Evolutionary conservation across 1,139 yeast genomes (phyloP).

Genomic region (Taphrina deformans): DNA sequence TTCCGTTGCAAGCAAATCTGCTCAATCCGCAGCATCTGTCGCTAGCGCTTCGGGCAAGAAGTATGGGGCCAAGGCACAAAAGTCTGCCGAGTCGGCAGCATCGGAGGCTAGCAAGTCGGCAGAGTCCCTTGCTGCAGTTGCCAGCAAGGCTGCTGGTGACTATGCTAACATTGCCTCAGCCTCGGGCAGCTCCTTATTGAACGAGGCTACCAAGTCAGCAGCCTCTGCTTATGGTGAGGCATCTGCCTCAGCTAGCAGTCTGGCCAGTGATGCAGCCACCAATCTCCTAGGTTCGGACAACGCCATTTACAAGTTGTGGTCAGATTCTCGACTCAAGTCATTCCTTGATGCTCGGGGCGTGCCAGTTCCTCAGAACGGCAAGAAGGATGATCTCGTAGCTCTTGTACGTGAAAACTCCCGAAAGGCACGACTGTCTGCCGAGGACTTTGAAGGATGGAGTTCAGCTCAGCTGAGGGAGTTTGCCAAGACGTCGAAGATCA

Average conservation of each 20-base stretch:
- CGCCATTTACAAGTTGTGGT: conserved; percentile 43
- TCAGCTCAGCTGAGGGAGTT: conserved; percentile 51
- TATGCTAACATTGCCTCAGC: not conserved
- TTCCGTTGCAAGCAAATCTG: conserved; percentile 22
- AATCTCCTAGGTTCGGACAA: conserved; percentile 34
- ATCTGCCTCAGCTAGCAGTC: conserved; percentile 33
- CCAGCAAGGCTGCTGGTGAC: conserved; percentile 21
- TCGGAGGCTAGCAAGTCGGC: conserved; percentile 20
- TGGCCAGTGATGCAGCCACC: conserved; percentile 34
- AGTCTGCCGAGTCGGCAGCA: conserved; percentile 25
- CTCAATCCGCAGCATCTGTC: conserved; percentile 14
- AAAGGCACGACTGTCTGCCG: conserved; percentile 47
- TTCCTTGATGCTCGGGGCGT: conserved; percentile 58
- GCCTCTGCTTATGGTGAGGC: conserved; percentile 35
- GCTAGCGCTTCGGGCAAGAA: conserved; percentile 20
- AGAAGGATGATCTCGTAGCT: conserved; percentile 53
- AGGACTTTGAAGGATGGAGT: conserved; percentile 50
- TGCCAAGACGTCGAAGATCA: conserved; percentile 49
- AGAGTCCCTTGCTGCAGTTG: conserved; percentile 11
- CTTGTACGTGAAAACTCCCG: conserved; percentile 52
- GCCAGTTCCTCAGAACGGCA: conserved; percentile 51
- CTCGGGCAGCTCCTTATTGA: not conserved
- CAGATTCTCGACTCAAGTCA: conserved; percentile 50
- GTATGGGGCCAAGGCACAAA: conserved; percentile 19
- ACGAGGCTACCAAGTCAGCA: conserved; percentile 25